Base-by-base conservation (phyloP, 2,329 filamentous ascomycete genomes). In the Arthroderma sp. region DNA sequence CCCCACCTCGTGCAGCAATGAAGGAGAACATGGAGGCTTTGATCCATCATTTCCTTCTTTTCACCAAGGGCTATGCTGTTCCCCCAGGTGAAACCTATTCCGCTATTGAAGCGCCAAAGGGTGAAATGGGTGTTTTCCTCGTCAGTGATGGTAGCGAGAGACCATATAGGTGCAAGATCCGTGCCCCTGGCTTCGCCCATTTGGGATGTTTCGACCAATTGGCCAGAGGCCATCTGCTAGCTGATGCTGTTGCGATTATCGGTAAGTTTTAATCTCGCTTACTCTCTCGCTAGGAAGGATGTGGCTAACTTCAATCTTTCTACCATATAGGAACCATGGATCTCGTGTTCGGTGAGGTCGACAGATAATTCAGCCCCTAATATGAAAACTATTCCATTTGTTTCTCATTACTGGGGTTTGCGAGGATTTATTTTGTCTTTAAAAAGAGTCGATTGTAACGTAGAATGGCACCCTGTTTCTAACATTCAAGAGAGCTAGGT, bases 21-120 rank as follows among this genome's bases (percentile, higher is more conserved):
- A 98, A 98, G 78, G 91, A 98, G 78, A 98, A 98, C 74, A 98
- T 98, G 93, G 91, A 98, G 72, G 88, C 91, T 34, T 78, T 98
- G 37, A 98, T 98, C 63, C 91, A 98, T 72, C 91, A 98, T 74
- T 98, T 98, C 77, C 71, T 98, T 54, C 80, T 98, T 44, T 98
- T 89, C 74, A 96, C 88, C 66, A 98, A 98, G 77, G 91, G 91
- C 48, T 98, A 98, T 68, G 78, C 86, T 38, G 91, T 98, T 3
- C 91, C 91, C 37, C 91, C 93, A 5, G 93, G 91, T 51, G 91
- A 98, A 74, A 98, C 91, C 4, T 98, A 98, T 74, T 88, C 83
- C 39, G 89, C 83, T 50, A 98, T 98, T 53, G 91, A 98, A 74
- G 91, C 93, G n/a, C 91, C 91, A 49, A 98, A 98, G 82, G 91